A percentile compares a stretch with the other conserved stretches of the same genome.
Evolutionary conservation across 345 rosid genomes (phyloP).

Genomic region (Cardamine occulta): DNA sequence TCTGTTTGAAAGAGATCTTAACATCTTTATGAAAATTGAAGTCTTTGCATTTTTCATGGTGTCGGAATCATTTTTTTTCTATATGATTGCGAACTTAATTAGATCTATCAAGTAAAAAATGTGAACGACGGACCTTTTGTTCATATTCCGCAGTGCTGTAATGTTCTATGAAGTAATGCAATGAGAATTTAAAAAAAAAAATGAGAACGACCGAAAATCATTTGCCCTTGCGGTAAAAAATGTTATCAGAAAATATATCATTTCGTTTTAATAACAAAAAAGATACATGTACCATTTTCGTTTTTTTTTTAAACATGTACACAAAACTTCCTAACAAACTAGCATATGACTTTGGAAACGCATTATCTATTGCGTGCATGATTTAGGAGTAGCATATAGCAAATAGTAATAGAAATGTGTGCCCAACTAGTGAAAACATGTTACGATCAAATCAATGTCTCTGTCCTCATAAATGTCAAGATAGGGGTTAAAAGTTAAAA

Average conservation of each 20-base stretch:
- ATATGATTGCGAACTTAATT: slow-evolving; percentile 5
- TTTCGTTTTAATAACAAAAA: no score
- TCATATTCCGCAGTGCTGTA: no score
- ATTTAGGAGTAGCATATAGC: background rate
- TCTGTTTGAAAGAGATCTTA: background rate
- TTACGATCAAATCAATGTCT: background rate
- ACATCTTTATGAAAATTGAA: background rate
- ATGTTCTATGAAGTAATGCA: no score
- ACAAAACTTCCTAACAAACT: background rate
- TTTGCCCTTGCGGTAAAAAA: background rate
- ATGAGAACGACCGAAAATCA: background rate
- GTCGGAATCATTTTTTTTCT: background rate
- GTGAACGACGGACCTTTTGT: no score
- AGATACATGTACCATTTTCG: no score
- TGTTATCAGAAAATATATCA: background rate
- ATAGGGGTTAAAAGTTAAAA: background rate
- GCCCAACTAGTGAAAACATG: background rate
- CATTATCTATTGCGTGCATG: background rate
- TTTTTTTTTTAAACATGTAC: no score
- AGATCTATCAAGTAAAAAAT: slow-evolving; percentile 12
- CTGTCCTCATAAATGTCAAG: background rate
- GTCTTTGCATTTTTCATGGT: background rate
- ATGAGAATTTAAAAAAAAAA: no score
- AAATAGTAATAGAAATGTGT: background rate
- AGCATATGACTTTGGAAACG: background rate